Base-by-base conservation (phyloP, 108 stramenopile species). In the Nitzschia sp. region DNA sequence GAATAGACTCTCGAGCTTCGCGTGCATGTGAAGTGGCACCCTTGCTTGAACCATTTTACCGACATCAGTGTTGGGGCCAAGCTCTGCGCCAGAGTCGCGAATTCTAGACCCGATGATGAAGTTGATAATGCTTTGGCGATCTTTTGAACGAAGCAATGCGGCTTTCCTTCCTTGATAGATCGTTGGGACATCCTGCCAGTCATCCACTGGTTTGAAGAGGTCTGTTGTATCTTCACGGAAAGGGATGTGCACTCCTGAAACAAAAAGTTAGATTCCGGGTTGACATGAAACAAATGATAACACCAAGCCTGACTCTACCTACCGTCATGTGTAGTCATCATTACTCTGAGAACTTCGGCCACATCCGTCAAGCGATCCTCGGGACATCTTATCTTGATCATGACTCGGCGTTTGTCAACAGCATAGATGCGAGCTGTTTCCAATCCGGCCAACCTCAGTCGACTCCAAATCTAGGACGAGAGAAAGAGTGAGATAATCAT, bases 361-460 rank as follows among this genome's bases (percentile, higher is more conserved):
- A 96, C 90, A 75, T 96, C 94, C 61, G 86, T 83, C 24, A 95
- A 72, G 41, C 94, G 85, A 61, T 95, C 89, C 15, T 77, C 77
- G 14, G 94, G 94, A 53, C 94, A 95, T 38, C 89, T 81, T 10
- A 95, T 74, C 72, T 96, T 96, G 19, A 96, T 79, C 89, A 96
- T 89, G 8, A 96, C 93, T 24, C 83, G 70, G 38, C 69, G 69
- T 10, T 85, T 85, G 62, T 95, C 91, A 55, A 91, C 65, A 10
- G 71, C 51, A 67, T 82, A 87, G 9, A 94, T 63, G 17, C 90
- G 85, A 59, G 90, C 84, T 8, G 92, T 93, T 77, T 96, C 92
- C 6, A 96, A 76, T 46, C 93, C 93, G 17, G 95, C 93, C 57
- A 85, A 80, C 17, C 93, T 80, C 40, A 96, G 80, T 5, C 95